Evolutionary conservation across 2,329 filamentous ascomycete genomes (phyloP), one percentile per base, ranked within the genome.

Genomic region (Capronia coronata): DNA sequence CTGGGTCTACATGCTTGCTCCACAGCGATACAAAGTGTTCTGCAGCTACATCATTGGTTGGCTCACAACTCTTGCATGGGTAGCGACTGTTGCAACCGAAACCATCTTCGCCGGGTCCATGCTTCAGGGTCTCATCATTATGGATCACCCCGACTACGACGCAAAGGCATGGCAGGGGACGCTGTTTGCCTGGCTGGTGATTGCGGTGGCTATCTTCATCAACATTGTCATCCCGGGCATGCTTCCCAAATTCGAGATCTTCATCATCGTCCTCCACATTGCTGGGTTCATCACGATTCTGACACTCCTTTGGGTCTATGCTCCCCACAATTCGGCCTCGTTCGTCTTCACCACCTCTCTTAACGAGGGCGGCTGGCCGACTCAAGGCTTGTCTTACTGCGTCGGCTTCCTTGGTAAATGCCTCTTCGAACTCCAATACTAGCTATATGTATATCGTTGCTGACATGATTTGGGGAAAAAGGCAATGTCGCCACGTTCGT

Each of bases 1-100:
- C 52, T 73, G 70, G 69, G 67, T 71, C 3, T 71, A 69, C 43
- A 72, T 73, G 66, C 65, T 73, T 2, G 67, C 70, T 3, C 68
- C 70, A 2, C 58, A 62, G 14, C 59, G 60, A 8, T 71, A 63
- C 57, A 68, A 69, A 50, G 65, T 65, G 13, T 65, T 71, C 18
- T 62, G 61, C 35, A 72, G 70, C 57, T 73, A 73, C 51, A 63
- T 73, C 23, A 67, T 70, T 32, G 66, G 66, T 32, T 72, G 70
- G 70, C 57, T 72, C 14, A 71, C 70, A 1, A 65, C 64, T 1
- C 54, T 71, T 21, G 70, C 69, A 3, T 72, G 69, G 69, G 64
- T 71, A 22, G 67, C 67, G 7, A 70, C 68, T 0, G 67, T 71
- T 8, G 67, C 69, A 4, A 70, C 66, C 2, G 68, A 70, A 56